Percentiles rank a stretch among this genome's conserved stretches.
Conservation (phyloP, 768 basidiomycete genomes). For the Postia placenta region DNA sequence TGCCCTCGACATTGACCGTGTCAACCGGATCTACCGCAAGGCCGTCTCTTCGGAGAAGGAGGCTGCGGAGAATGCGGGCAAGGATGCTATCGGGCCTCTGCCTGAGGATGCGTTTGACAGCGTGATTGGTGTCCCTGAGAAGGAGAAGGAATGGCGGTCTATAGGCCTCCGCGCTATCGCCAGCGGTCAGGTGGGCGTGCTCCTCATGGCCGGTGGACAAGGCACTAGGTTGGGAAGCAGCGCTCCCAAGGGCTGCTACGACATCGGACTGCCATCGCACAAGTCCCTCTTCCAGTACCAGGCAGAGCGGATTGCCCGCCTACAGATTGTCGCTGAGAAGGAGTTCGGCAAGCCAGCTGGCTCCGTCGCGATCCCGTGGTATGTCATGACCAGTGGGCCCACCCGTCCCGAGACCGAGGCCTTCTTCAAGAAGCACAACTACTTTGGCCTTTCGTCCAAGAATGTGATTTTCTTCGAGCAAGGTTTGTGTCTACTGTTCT, state of each 20-base stretch:
- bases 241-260: conserved; percentile 96
- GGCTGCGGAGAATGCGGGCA: conserved; percentile 31
- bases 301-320: conserved; percentile 87
- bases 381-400: conserved; percentile 98
- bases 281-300: conserved; percentile 96
- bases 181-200: conserved; percentile 82
- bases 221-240: conserved; percentile 90
- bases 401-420: conserved; percentile 81
- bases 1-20: conserved; percentile 80
- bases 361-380: conserved; percentile 85
- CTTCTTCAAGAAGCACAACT: conserved; percentile 72
- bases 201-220: conserved; percentile 98
- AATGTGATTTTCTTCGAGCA: conserved; percentile 96
- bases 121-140: conserved; percentile 44
- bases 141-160: conserved; percentile 67
- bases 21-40: conserved; percentile 81
- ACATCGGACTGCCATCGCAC: conserved; percentile 90
- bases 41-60: conserved; percentile 65
- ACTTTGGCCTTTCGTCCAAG: conserved; percentile 74
- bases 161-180: conserved; percentile 79
- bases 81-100: conserved; percentile 70
- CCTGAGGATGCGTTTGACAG: conserved; percentile 72
- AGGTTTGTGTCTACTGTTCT: conserved; percentile 41
- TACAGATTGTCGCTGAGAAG: conserved; percentile 71
- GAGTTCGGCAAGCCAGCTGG: conserved; percentile 44